Base-by-base conservation (phyloP, 2,329 filamentous ascomycete genomes). In the Trichoderma guizhouense region DNA sequence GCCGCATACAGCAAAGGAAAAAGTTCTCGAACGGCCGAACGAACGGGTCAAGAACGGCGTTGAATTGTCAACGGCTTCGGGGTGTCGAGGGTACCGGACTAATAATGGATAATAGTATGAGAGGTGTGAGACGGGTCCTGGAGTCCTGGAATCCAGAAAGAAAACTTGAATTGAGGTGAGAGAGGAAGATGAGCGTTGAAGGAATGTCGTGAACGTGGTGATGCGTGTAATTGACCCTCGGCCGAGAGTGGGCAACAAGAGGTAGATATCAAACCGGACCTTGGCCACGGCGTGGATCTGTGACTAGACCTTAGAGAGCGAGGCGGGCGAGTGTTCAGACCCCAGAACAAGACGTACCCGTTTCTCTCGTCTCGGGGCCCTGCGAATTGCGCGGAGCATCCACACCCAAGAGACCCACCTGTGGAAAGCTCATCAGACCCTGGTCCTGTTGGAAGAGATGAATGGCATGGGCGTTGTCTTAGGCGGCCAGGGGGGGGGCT, bases 21-120 rank as follows among this genome's bases (percentile, higher is more conserved):
- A 65, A 65, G 24, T 75, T 75, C 78, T 80, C 77, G 81, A 71
- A 85, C 81, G 80, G 80, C 85, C 85, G 84, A 86, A 80, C 84
- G 79, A 86, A 86, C 83, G 83, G 84, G 81, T 86, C 84, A 84
- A 84, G 79, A 76, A 64, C 51, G 62, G 30, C 58, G 63, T 72
- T 57, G 36, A 39, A 66, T 69, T 53, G 72, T 43, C 58, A 65
- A 72, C 72, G 71, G 62, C 61, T 64, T 47, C 53, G 28, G 34
- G 60, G 12, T 36, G 68, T 47, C 60, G 72, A 55, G 43, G 53
- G 62, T 63, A 30, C 36, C 36, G 36, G 65, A 30, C n/a, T 36
- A 57, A 39, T 47, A 43, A 55, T 53, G 30, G 24, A 26, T 9
- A 32, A 57, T 53, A 15, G 28, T 47, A 26, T 55, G 32, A 57